Conservation (phyloP, 169 alveolate genomes). For the Cryptosporidium tyzzeri region DNA sequence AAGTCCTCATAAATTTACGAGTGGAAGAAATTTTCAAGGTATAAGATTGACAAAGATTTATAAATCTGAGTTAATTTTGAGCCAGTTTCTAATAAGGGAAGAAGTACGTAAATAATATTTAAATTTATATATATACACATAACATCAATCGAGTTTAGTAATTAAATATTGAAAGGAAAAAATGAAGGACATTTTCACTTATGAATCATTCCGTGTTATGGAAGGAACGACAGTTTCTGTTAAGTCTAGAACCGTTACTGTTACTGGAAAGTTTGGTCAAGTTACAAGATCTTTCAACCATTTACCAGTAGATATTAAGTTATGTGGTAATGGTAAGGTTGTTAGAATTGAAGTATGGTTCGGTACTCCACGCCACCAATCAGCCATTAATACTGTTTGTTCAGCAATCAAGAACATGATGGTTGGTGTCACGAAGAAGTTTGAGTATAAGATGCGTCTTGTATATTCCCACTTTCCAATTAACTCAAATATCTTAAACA, state of each 20-base stretch:
- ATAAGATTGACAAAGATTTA: neutral
- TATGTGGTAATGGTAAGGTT: constrained; percentile 89
- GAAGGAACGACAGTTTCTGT: constrained; percentile 85
- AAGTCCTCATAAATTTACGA: constrained; percentile 12
- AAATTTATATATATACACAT: neutral
- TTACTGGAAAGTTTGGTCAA: constrained; percentile 97
- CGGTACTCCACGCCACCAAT: constrained; percentile 93
- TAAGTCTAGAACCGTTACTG: constrained; percentile 95
- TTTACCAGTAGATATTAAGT: constrained; percentile 94
- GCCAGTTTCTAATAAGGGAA: neutral
- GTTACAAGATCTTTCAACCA: constrained; percentile 95
- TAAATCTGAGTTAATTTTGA: constrained; percentile 17
- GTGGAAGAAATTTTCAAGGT: constrained; percentile 5
- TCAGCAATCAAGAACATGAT: constrained; percentile 97
- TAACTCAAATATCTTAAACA: constrained; percentile 93
- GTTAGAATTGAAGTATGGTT: constrained; percentile 94
- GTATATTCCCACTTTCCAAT: constrained; percentile 99
- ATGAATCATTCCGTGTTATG: constrained; percentile 75
- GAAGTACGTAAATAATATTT: neutral
- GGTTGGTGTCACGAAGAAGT: constrained; percentile 96
- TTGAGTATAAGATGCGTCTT: constrained; percentile 98
- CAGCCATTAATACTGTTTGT: constrained; percentile 95
- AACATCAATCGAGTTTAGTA: neutral
- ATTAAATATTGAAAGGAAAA: neutral
- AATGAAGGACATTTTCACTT: constrained; percentile 65